Percentiles rank a stretch among this genome's conserved stretches.
These are phyloP conservation scores for Prunus dulcis DNA, from an alignment of 306 rosid species.

Conservation along the genomic window DNA sequence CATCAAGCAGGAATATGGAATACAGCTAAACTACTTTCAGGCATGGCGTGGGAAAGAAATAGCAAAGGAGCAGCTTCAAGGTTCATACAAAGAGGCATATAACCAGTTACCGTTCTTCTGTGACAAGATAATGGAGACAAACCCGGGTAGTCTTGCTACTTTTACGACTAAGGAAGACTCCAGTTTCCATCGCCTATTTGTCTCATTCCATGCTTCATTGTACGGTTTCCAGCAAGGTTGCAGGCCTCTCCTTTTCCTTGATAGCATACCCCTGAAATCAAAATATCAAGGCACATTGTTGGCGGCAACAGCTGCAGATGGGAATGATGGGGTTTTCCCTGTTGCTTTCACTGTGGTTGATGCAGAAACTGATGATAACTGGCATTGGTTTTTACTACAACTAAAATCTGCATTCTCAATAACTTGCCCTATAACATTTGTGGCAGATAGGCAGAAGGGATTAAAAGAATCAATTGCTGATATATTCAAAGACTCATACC, in stretches of 20 bases:
- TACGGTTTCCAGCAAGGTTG: slow-evolving; percentile 95
- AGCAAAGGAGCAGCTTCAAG: slow-evolving; percentile 99
- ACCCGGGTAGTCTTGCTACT: slow-evolving; percentile 84
- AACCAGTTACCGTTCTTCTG: slow-evolving; percentile 79
- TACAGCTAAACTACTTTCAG: slow-evolving; percentile 92
- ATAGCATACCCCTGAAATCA: slow-evolving; percentile 73
- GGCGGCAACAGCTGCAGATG: slow-evolving; percentile 92
- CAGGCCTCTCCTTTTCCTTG: slow-evolving; percentile 88
- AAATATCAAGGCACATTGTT: slow-evolving; percentile 91
- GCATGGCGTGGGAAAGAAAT: slow-evolving; percentile 99
- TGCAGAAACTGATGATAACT: slow-evolving; percentile 84
- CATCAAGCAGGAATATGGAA: slow-evolving; percentile 91
- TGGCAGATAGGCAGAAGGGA: slow-evolving; percentile 85
- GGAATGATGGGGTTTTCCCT: slow-evolving; percentile 81
- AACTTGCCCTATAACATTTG: slow-evolving; percentile 75
- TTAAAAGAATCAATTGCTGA: slow-evolving; percentile 67
- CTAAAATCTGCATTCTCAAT: slow-evolving; percentile 73
- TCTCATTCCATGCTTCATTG: slow-evolving; percentile 83
- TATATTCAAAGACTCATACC: slow-evolving; percentile 72
- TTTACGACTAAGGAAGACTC: slow-evolving; percentile 92
- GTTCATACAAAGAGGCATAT: slow-evolving; percentile 92
- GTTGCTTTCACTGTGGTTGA: slow-evolving; percentile 92
- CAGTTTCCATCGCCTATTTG: slow-evolving; percentile 89
- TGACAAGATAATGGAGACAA: slow-evolving; percentile 86
- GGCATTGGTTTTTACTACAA: slow-evolving; percentile 91